Base-by-base conservation (phyloP, 768 basidiomycete species). In the Trametes maxima region DNA sequence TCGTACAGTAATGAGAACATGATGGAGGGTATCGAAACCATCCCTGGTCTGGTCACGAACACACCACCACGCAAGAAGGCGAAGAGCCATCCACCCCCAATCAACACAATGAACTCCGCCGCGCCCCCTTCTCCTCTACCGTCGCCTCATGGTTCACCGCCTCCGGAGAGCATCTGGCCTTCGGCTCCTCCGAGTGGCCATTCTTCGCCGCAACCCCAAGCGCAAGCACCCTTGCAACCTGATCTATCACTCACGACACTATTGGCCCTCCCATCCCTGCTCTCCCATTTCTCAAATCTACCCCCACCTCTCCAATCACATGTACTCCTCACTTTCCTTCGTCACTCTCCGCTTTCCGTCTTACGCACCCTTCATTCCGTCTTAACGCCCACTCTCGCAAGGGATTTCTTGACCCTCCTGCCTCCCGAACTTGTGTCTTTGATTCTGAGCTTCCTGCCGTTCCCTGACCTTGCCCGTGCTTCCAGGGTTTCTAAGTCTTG, bases 361-460 rank as follows among this genome's bases (percentile, higher is more conserved):
- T 82, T 99, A 25, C 90, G 96, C 53, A 91, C 90, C 0, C 76
- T 98, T 16, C 89, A 95, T 69, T 87, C 89, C 37, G 90, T 98
- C 67, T 80, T 98, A 67, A 88, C 90, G 0, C 93, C 91, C 24
- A 94, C 94, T 2, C 80, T 98, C 28, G 93, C 94, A 21, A 90
- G 95, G 67, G 97, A 99, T 75, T 99, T 98, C 73, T 83, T 98
- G 66, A 88, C 90, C 2, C 84, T 93, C 40, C 85, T 98, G 11
- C 97, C 97, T 5, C 88, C 92, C 36, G 96, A 99, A 69, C 85
- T 99, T 39, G 89, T 93, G 52, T 91, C 95, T 0, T 89, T 92
- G 65, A 84, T 98, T 64, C 83, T 98, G 64, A 87, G 87, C 66
- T 93, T 83, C 72, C 86, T 98, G 36, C 89, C 94, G 4, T 90